Conservation (phyloP, 139 green algal species). For the Pseudopediastrum boryanum region DNA sequence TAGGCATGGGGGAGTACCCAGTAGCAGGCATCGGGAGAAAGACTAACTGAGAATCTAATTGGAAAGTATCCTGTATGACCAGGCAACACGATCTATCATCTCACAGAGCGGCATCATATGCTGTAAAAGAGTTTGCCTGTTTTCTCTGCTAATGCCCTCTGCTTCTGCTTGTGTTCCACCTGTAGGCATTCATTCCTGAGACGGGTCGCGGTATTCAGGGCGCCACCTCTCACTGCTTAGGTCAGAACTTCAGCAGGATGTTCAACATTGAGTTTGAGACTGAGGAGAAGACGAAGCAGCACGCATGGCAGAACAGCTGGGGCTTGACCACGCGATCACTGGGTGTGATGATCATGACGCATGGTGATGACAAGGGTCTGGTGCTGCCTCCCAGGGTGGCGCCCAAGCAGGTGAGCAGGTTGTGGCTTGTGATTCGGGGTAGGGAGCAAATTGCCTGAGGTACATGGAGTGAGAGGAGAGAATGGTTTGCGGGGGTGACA, state of each 20-base stretch:
- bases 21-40: no score
- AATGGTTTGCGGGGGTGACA: no score
- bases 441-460: no score
- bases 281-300: conserved; percentile 69
- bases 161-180: no score
- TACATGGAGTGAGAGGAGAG: no score
- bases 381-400: conserved; percentile 93
- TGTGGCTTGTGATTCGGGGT: not conserved
- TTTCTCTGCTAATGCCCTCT: no score
- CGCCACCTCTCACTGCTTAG: conserved; percentile 95
- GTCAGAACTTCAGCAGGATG: conserved; percentile 98
- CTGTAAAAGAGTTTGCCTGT: no score
- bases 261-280: conserved; percentile 90
- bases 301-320: conserved; percentile 98
- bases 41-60: no score
- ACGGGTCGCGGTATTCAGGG: conserved; percentile 95
- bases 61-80: no score
- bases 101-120: no score
- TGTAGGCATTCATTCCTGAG: conserved; percentile 90
- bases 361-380: conserved; percentile 96
- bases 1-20: no score
- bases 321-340: conserved; percentile 96
- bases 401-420: conserved; percentile 66
- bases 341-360: conserved; percentile 98
- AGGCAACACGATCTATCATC: no score